Evolutionary conservation across 805 yeast species (phyloP), one percentile per base, ranked within the genome.

Genomic region (Candida cerambycidarum): DNA sequence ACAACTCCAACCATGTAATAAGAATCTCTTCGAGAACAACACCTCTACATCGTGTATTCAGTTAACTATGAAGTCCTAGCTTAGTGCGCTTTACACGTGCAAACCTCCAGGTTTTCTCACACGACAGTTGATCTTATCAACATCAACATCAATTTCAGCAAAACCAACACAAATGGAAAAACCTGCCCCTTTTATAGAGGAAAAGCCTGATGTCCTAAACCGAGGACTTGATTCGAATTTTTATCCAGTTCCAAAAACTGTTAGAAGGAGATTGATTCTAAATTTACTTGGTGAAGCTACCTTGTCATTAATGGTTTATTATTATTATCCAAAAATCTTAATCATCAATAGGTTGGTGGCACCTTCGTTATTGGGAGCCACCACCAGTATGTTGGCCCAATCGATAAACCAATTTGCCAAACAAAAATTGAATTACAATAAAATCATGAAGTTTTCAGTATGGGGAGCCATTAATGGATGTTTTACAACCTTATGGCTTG

Each of bases 391-490:
- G 16, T 54, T 69, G 41, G 76, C 75, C 2, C 75, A 69, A 52
- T 63, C 73, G 3, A 36, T 66, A 3, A 68, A 61, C 48, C 76
- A 70, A 51, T 58, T 56, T 42, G 45, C 48, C 38, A 65, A 59
- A 43, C 56, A 51, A 28, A 69, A 65, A 44, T 59, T 62, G 42
- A 61, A 61, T 17, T 45, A 60, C 6, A 58, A 57, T 43, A 55
- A 61, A 27, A 57, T 54, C 38, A 47, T 65, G 42, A 81, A 81
- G 52, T 82, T 82, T 48, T 54, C 69, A 43, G 55, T 73, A 2
- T 82, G 85, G 85, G 88, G 88, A 13, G 58, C 69, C 10, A 61
- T 81, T 35, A 80, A 80, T 56, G 87, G 86, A 1, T 53, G 70
- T 13, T 57, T 80, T 38, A 75, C 82, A 3, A 71, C 68, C 7